Conservation (phyloP, 495 filamentous ascomycete genomes). For the Trichoderma reesei region DNA sequence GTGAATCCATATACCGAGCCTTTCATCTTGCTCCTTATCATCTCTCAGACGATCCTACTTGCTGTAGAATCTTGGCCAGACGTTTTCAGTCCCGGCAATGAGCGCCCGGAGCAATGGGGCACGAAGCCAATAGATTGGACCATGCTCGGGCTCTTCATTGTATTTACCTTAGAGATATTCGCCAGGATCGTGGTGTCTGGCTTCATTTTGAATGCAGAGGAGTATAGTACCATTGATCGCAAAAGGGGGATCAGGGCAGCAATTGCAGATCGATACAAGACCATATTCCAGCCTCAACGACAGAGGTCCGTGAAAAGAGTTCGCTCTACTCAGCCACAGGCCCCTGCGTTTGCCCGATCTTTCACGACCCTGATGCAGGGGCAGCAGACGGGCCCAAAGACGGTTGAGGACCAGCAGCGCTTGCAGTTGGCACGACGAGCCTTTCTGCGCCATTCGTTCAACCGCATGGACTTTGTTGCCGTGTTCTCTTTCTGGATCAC, state of each 20-base stretch:
- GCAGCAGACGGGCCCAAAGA: slow-evolving; percentile 34
- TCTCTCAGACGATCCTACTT: slow-evolving; percentile 79
- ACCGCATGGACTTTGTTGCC: slow-evolving; percentile 88
- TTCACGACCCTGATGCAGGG: slow-evolving; percentile 37
- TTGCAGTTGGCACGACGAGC: slow-evolving; percentile 79
- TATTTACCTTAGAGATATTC: slow-evolving; percentile 82
- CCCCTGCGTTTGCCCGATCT: slow-evolving; percentile 53
- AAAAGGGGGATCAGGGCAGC: slow-evolving; percentile 61
- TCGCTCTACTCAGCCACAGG: slow-evolving; percentile 39
- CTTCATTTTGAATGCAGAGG: slow-evolving; percentile 74
- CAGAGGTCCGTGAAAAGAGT: slow-evolving; percentile 49
- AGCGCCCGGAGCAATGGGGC: slow-evolving; percentile 50
- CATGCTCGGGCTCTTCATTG: slow-evolving; percentile 71
- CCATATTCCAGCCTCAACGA: slow-evolving; percentile 71
- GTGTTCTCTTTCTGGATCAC: slow-evolving; percentile 95
- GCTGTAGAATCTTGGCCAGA: slow-evolving; percentile 67
- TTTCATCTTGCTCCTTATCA: slow-evolving; percentile 73
- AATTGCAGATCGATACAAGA: slow-evolving; percentile 62
- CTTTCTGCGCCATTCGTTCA: slow-evolving; percentile 90
- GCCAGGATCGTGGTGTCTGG: slow-evolving; percentile 85
- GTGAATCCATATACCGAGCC: slow-evolving; percentile 84
- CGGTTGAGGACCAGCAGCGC: slow-evolving; percentile 72
- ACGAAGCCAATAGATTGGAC: slow-evolving; percentile 61
- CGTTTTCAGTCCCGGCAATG: slow-evolving; percentile 48
- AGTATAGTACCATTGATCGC: slow-evolving; percentile 73